phyloP scores from a whole-genome alignment of 345 rosid species.

The Salix dunnii region DNA sequence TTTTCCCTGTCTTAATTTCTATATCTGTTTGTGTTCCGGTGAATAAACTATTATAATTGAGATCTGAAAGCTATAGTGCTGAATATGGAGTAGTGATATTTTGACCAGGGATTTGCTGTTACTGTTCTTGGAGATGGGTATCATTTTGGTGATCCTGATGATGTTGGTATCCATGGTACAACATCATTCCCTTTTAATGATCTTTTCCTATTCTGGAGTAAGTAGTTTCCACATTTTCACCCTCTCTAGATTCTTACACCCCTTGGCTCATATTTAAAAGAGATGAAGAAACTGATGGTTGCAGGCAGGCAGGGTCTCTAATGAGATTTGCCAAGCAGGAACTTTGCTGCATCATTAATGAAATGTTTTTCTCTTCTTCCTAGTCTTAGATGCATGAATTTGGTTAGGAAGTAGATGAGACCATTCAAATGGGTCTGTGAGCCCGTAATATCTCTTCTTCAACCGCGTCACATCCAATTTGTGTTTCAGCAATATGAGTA shows the following conservation, averaged over 20 bases:
- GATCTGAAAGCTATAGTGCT: neutral
- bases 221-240: neutral
- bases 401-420: no score
- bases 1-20: no score
- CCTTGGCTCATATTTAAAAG: neutral
- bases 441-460: no score
- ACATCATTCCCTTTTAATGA: neutral
- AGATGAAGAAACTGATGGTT: neutral
- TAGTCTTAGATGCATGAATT: no score
- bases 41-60: neutral
- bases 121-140: conserved; percentile 51
- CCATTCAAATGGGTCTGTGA: no score
- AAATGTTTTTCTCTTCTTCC: no score
- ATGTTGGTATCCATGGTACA: conserved; percentile 54
- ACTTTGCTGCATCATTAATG: no score
- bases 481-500: no score
- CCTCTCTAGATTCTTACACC: neutral
- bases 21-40: neutral
- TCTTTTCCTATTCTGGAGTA: neutral
- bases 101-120: conserved; percentile 51
- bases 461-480: no score
- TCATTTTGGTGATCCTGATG: conserved; percentile 43
- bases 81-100: neutral
- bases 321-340: no score
- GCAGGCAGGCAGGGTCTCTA: neutral